Base-by-base conservation (phyloP, 2,329 filamentous ascomycete species). In the Dothideomycetes sp. region DNA sequence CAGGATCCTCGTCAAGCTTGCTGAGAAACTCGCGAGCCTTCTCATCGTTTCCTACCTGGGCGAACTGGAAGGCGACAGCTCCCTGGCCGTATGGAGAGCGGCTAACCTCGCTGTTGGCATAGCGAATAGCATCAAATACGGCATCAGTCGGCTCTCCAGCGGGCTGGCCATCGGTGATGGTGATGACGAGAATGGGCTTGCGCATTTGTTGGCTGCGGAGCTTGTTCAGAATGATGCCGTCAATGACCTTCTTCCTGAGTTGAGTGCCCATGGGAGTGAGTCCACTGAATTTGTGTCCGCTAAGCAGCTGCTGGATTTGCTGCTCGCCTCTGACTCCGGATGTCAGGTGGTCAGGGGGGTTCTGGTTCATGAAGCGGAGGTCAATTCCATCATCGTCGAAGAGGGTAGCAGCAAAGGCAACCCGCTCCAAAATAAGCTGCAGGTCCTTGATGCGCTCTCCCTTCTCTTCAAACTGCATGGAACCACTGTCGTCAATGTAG, bases 341-440 rank as follows among this genome's bases (percentile, higher is more conserved):
- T 24, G 65, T 55, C 32, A 63, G 54, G 38, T 66, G 58, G n/a
- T 53, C 52, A 57, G 69, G 50, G 52, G 60, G 48, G 63, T 68
- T 63, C 10, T 72, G 72, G 61, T 83, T 82, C 78, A 83, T 81
- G 65, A 81, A 82, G 34, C 78, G 76, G 30, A 82, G 61, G 19
- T 72, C 72, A 45, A 83, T 78, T 31, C 78, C 79, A 50, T 83
- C 78, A 24, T 75, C 65, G 47, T 83, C 78, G 51, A 83, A 83
- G n/a, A 81, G 68, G 3, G 76, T 77, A 3, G 77, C 75, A 5
- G 77, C 77, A 42, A 70, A 78, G 15, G 77, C 71, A 38, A 80
- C 76, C 37, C 75, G 72, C 36, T 71, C 66, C 46, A 83, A 58
- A 49, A 81, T 80, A 48, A 80, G 65, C 53, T 72, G 71, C 48